Evolutionary conservation across 352 stramenopile genomes (phyloP), one percentile per base, ranked within the genome.

Genomic region (Phytophthora gonapodyides): DNA sequence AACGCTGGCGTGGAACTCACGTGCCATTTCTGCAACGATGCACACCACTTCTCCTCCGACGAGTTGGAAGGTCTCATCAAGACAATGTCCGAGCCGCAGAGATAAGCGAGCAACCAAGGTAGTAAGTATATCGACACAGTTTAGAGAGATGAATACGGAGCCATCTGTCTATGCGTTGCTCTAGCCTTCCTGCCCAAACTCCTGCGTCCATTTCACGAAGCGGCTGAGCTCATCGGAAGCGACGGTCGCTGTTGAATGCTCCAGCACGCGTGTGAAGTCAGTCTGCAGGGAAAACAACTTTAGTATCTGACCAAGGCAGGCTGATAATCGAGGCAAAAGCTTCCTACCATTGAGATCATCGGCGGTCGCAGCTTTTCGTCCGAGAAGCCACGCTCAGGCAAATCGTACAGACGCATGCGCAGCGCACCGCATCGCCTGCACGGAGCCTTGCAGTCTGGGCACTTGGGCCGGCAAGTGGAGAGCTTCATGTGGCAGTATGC

Each of bases 141-240:
- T 53, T 65, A 59, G 53, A 75, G 30, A 64, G 36, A 57, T 65
- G 52, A 57, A 59, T 57, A 31, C 50, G 38, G 17, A 52, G 11
- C 47, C 46, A 71, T 73, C 64, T 62, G 54, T 61, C 43, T 70
- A 64, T 64, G 43, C 40, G 46, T 51, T 63, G 15, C 3, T 75
- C 71, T 85, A 97, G 33, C 98, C 98, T 69, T 99, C 98, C 77
- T 99, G 94, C 41, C 98, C 98, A 87, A 99, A 99, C 73, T 99
- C 89, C 31, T 94, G 89, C 7, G 98, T 99, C 98, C 98, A 99
- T 61, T 99, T 96, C 15, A 96, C 82, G 65, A 99, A 99, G 27
- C 95, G 85, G 50, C 96, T 87, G 40, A 99, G 88, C 73, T 99
- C 98, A 13, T 99, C 94, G 34, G 84, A 64, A 7, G 96, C 97